These are phyloP conservation scores for Allomyces arbusculus DNA, from an alignment of 192 early-diverging fungal species.

Conservation along the genomic window DNA sequence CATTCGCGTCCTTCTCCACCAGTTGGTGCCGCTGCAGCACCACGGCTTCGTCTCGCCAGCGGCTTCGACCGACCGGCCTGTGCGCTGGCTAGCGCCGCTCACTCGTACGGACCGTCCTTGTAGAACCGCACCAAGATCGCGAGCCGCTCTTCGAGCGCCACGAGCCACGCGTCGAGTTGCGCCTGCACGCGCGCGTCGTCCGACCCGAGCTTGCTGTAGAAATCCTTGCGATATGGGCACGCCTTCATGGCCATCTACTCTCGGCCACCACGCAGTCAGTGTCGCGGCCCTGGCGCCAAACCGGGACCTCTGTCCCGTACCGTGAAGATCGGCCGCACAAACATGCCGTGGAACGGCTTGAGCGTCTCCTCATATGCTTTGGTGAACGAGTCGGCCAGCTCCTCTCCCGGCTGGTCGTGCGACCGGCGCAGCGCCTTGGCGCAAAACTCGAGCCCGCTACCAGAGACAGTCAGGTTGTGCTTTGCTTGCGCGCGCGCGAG, in stretches of 20 bases:
- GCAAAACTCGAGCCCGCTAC: slow-evolving; percentile 57
- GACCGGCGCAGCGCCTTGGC: slow-evolving; percentile 43
- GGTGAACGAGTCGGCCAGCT: slow-evolving; percentile 49
- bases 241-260: slow-evolving; percentile 68
- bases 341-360: slow-evolving; percentile 42
- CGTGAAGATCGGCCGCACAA: slow-evolving; percentile 43
- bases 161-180: slow-evolving; percentile 47
- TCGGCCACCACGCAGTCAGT: background rate
- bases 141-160: slow-evolving; percentile 52
- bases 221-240: slow-evolving; percentile 71
- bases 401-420: slow-evolving; percentile 26
- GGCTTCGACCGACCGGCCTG: too few species aligned
- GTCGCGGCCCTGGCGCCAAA: background rate
- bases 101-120: background rate
- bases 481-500: background rate
- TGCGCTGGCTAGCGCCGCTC: background rate
- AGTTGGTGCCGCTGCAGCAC: too few species aligned
- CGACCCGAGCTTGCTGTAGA: slow-evolving; percentile 65
- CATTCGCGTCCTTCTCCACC: too few species aligned
- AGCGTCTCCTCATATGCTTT: slow-evolving; percentile 50
- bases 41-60: too few species aligned
- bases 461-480: background rate
- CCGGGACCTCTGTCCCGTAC: slow-evolving; percentile 8
- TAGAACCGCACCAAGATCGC: slow-evolving; percentile 40
- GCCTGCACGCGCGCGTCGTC: slow-evolving; percentile 30